Base-by-base conservation (phyloP, 352 stramenopile genomes). In the Peronospora belbahrii region DNA sequence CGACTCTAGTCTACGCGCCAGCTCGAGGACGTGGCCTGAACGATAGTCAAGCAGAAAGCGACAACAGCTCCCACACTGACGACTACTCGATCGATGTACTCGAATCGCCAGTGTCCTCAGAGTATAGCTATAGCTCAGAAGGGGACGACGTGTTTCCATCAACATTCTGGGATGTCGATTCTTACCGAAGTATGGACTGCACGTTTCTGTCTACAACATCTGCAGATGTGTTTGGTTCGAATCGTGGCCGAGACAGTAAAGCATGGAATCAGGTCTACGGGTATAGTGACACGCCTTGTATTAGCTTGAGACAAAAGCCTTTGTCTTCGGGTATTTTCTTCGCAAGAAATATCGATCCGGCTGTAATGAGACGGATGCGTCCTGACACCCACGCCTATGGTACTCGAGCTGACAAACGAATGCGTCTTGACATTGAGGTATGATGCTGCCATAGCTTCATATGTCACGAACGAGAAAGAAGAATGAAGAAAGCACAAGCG, bases 81-180 rank as follows among this genome's bases (percentile, higher is more conserved):
- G 49, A 67, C 44, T 64, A 64, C 33, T 64, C 59, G 15, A 67
- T 67, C 10, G 53, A 38, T 2, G 61, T 64, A 19, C 48, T 67
- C 3, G 54, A 67, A 34, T 67, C 59, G 9, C 59, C 58, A 4
- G 42, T 55, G 13, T 67, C 58, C 9, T 59, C 53, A 1, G 58
- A 46, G 15, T 67, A 67, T 32, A 67, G 54, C 23, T 57, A 64
- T 27, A 54, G 42, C 17, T 67, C 54, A 2, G 59, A 67, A 33
- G 22, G 32, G 5, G 48, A 45, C 33, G 53, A 67, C 27, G 20
- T 52, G 4, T 64, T 64, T 15, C 28, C 39, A 17, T 55, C 48
- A 2, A 50, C 40, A 4, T 15, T 15, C 23, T 58, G 34, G 55
- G 54, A 64, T 11, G 41, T 57, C n/a, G 59, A 67, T 39, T 64